Percentiles rank a stretch among this genome's conserved stretches.
Conservation (phyloP, 2,329 filamentous ascomycete genomes). For the Fusarium sp. region DNA sequence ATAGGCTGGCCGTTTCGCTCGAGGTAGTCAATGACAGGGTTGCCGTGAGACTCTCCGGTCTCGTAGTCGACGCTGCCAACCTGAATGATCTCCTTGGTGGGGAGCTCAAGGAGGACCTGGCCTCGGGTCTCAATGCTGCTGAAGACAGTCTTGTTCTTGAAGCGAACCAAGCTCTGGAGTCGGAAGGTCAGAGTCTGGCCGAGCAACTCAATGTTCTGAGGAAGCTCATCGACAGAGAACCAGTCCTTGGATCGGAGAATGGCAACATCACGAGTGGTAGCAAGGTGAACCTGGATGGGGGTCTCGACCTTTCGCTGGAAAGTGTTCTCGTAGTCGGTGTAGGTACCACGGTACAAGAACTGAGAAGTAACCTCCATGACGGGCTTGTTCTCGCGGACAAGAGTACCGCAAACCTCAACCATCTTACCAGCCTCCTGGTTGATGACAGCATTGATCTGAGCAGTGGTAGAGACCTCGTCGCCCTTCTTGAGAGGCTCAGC, state of each 20-base stretch:
- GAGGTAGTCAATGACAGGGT: conserved; percentile 96
- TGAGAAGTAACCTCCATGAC: conserved; percentile 99
- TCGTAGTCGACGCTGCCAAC: conserved; percentile 98
- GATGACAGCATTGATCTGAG: conserved; percentile 96
- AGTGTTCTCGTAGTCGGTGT: conserved; percentile 96
- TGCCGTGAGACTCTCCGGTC: conserved; percentile 90
- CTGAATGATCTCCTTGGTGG: conserved; percentile 97
- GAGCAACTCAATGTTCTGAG: conserved; percentile 83
- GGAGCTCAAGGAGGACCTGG: conserved; percentile 91
- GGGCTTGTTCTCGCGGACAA: conserved; percentile 81
- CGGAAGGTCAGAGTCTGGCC: conserved; percentile 97
- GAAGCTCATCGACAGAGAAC: conserved; percentile 83
- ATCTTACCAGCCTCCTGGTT: conserved; percentile 99
- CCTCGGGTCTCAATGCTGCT: conserved; percentile 92
- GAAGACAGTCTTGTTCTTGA: conserved; percentile 95
- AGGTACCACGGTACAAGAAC: conserved; percentile 94
- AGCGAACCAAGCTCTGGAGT: conserved; percentile 88
- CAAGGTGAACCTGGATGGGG: conserved; percentile 91
- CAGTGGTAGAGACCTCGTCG: conserved; percentile 90
- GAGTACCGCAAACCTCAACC: conserved; percentile 99
- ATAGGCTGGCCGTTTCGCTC: conserved; percentile 90
- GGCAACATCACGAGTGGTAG: conserved; percentile 89
- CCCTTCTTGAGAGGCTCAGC: conserved; percentile 96
- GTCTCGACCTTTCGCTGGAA: conserved; percentile 98
- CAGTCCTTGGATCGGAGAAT: conserved; percentile 97